Evolutionary conservation across 257 asterid species (phyloP).

Genomic region (Leptodermis oblonga): DNA sequence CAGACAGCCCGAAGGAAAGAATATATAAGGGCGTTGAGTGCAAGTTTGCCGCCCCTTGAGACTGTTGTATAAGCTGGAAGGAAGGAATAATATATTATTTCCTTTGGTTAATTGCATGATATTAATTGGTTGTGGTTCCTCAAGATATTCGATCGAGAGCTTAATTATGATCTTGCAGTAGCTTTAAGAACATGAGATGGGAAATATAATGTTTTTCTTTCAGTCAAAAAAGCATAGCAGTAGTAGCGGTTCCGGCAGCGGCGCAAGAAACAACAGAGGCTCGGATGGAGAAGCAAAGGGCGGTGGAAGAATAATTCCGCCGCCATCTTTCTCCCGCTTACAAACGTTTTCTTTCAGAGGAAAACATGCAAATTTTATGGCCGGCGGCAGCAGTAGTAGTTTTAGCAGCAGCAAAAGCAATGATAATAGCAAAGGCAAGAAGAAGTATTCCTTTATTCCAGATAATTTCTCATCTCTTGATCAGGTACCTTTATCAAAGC

Average conservation of each 20-base stretch:
- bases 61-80: too few species aligned
- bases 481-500: constrained; percentile 46
- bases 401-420: constrained; percentile 20
- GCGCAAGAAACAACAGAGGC: neutral
- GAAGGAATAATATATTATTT: too few species aligned
- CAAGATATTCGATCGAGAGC: too few species aligned
- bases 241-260: neutral
- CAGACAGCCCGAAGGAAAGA: too few species aligned
- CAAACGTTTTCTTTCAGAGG: neutral
- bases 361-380: neutral
- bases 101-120: too few species aligned
- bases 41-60: too few species aligned
- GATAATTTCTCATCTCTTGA: constrained; percentile 61
- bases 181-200: neutral
- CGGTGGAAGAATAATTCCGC: neutral
- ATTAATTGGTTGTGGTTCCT: too few species aligned
- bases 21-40: too few species aligned
- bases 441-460: constrained; percentile 54
- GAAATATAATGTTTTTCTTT: neutral
- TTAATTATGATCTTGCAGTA: neutral
- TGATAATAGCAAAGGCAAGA: constrained; percentile 17
- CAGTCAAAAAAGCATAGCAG: neutral
- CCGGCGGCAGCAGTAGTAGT: constrained; percentile 15
- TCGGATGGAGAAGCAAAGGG: neutral
- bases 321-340: neutral